phyloP scores from a whole-genome alignment of 768 basidiomycete genomes.

The Kwoniella sp. region DNA sequence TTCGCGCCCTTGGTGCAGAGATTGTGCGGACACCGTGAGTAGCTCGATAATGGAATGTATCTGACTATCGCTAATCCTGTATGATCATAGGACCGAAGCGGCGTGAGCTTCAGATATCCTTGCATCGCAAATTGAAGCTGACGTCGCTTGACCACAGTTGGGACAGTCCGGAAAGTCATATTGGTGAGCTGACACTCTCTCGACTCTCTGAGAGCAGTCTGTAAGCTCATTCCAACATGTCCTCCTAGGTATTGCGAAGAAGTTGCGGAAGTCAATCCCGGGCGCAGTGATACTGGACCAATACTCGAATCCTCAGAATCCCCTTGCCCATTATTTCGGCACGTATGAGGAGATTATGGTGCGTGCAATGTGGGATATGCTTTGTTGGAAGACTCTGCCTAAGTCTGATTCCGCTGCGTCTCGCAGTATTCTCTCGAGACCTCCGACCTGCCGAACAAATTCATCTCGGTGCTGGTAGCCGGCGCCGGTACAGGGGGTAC shows the following conservation, averaged over 20 bases:
- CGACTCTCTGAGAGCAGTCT: no score
- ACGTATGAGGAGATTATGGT: conserved; percentile 89
- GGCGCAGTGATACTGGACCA: conserved; percentile 90
- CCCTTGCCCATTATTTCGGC: conserved; percentile 82
- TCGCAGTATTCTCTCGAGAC: conserved; percentile 61
- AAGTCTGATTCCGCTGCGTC: not conserved
- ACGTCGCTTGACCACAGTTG: conserved; percentile 57
- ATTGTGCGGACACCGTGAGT: conserved; percentile 91
- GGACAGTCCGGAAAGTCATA: conserved; percentile 86
- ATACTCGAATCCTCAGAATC: conserved; percentile 72
- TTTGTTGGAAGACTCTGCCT: no score
- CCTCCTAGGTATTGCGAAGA: conserved; percentile 82
- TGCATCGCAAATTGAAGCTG: conserved; percentile 8
- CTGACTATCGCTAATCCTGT: not conserved
- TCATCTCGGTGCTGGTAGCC: conserved; percentile 71
- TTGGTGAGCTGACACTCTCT: conserved; percentile 68
- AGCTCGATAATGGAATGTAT: not conserved
- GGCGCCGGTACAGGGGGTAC: conserved; percentile 96
- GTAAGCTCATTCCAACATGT: conserved; percentile 18
- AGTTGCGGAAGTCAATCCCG: conserved; percentile 75
- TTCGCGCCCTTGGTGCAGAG: conserved; percentile 89
- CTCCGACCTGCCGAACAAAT: conserved; percentile 58
- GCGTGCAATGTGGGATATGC: conserved; percentile 5
- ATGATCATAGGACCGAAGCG: conserved; percentile 39
- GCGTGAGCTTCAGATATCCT: conserved; percentile 28